Evolutionary conservation across 495 filamentous ascomycete species (phyloP).

Genomic region (Xylaria flabelliformis): DNA sequence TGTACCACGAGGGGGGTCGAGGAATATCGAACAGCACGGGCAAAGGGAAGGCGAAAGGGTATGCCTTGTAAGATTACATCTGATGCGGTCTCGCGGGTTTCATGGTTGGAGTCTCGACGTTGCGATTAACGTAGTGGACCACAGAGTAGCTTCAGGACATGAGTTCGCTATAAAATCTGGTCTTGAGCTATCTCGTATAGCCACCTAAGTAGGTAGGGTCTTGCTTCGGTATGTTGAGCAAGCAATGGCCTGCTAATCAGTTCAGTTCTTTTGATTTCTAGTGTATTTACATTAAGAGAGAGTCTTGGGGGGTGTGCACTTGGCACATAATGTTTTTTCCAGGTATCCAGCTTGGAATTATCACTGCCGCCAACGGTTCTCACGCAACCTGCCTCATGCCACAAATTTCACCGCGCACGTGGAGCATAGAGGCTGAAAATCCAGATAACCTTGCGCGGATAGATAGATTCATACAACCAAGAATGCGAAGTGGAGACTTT

Average conservation of each 20-base stretch:
- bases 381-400: neutral
- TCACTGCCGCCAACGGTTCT: neutral
- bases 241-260: neutral
- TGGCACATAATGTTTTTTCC: too few relatives aligned
- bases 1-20: neutral
- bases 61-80: constrained; percentile 7
- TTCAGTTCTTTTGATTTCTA: neutral
- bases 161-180: neutral
- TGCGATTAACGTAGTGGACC: neutral
- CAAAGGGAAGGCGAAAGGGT: neutral
- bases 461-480: neutral
- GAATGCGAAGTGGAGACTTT: constrained; percentile 16
- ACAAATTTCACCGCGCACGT: neutral
- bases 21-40: neutral
- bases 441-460: neutral
- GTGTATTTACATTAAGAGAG: neutral
- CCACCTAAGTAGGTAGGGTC: neutral
- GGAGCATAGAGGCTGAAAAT: neutral
- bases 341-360: neutral
- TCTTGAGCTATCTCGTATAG: neutral
- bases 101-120: neutral
- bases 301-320: too few relatives aligned
- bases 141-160: neutral
- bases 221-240: neutral
- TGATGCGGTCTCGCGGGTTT: neutral